phyloP scores from a whole-genome alignment of 495 filamentous ascomycete species.

The Filosporella fistucella region DNA sequence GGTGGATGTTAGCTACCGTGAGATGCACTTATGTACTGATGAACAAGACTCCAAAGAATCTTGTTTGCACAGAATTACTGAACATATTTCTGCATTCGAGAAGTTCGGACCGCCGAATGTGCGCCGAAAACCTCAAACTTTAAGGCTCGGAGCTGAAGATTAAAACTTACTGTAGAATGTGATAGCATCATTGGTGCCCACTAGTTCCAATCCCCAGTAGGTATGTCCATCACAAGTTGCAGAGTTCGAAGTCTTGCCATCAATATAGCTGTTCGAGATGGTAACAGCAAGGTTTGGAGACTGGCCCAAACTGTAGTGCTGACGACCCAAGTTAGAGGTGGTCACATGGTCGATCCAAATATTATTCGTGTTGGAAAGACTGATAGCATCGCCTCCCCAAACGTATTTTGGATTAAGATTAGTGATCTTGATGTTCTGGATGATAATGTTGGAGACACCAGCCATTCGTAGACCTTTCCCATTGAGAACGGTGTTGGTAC shows the following conservation, averaged over 20 bases:
- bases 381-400: constrained; percentile 35
- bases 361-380: constrained; percentile 26
- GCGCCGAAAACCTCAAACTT: background rate
- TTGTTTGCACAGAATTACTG: background rate
- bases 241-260: constrained; percentile 35
- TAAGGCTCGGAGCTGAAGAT: background rate
- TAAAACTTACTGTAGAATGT: constrained; percentile 27
- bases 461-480: constrained; percentile 33
- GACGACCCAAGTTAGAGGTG: constrained; percentile 40
- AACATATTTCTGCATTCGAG: background rate
- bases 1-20: background rate
- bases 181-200: constrained; percentile 35
- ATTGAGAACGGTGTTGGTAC: constrained; percentile 28
- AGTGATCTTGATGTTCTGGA: constrained; percentile 27
- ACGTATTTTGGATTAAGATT: constrained; percentile 35
- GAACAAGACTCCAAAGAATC: background rate
- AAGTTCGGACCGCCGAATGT: background rate
- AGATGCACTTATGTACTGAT: background rate
- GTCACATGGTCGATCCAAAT: constrained; percentile 34
- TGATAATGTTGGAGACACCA: constrained; percentile 31
- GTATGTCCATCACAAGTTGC: constrained; percentile 40
- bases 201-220: constrained; percentile 43
- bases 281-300: constrained; percentile 36
- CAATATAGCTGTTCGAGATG: constrained; percentile 42
- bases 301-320: constrained; percentile 40